Evolutionary conservation across 305 asterid genomes (phyloP), one percentile per base, ranked within the genome.

Genomic region (Salvia sclarea): DNA sequence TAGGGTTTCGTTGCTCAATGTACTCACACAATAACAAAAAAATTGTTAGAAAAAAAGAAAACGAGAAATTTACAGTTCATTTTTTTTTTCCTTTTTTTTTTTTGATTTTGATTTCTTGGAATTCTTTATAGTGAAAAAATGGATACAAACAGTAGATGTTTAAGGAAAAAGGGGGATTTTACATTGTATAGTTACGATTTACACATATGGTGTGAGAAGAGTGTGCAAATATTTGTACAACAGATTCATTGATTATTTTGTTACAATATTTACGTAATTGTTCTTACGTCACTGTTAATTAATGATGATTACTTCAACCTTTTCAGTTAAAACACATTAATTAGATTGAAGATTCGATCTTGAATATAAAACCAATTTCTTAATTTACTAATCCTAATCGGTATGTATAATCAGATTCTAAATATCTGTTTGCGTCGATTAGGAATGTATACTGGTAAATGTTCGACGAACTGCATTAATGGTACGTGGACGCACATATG

Each of bases 1-100:
- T n/a, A 87, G 96, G 73, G 96, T 87, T 75, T 85, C 98, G 4
- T 78, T 91, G 48, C 91, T 91, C 69, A 91, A 91, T 78, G 84
- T 89, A 48, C 84, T 91, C 69, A 85, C 94, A 12, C 90, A 80
- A 41, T 68, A 56, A 64, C 55, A 5, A 7, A 13, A 31, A 22
- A n/a, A 5, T 12, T 33, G 9, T 18, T 8, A 47, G 6, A 6
- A 13, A 9, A 6, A 35, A 1, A 9, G 28, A 3, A 40, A 59
- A 7, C n/a, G 17, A 5, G n/a, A 22, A 38, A 68, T 56, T 47
- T 65, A 49, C n/a, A 47, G 4, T 24, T 10, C 5, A 2, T 1
- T 13, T 14, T 37, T 25, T 47, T 12, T 35, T 30, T 8, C 8
- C 12, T 16, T 31, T 14, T 43, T 11, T 52, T 24, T 41, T 30